phyloP scores from a whole-genome alignment of 345 rosid genomes.

The Gossypium raimondii region DNA sequence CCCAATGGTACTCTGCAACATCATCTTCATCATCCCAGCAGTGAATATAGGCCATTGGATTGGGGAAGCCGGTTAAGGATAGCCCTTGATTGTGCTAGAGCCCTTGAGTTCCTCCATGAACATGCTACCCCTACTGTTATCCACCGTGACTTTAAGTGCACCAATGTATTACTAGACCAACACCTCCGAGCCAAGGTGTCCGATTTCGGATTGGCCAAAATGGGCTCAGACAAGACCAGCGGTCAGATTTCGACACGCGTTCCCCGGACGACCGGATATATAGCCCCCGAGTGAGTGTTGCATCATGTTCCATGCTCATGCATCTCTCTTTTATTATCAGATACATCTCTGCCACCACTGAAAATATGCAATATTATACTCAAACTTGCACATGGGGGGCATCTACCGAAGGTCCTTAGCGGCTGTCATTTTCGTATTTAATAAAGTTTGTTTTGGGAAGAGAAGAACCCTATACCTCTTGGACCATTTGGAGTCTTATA shows the following conservation, averaged over 20 bases:
- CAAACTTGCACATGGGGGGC: constrained; percentile 24
- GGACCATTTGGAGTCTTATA: constrained; percentile 5
- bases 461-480: background rate
- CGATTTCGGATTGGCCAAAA: constrained; percentile 75
- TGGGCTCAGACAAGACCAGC: constrained; percentile 60
- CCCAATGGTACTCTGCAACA: constrained; percentile 62
- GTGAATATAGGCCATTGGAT: constrained; percentile 37
- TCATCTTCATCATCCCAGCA: constrained; percentile 47
- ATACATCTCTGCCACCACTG: constrained; percentile 6
- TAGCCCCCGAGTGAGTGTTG: constrained; percentile 88
- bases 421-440: constrained; percentile 27
- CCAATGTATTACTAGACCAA: constrained; percentile 58
- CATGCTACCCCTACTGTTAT: constrained; percentile 56
- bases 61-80: constrained; percentile 77
- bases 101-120: constrained; percentile 85
- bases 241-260: constrained; percentile 74
- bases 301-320: constrained; percentile 16
- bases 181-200: constrained; percentile 69
- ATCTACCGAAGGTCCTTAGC: constrained; percentile 13
- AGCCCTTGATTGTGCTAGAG: constrained; percentile 82
- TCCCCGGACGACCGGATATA: constrained; percentile 65
- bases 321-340: background rate
- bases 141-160: constrained; percentile 83
- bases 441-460: constrained; percentile 2
- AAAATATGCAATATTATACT: constrained; percentile 15